Base-by-base conservation (phyloP, 2,329 filamentous ascomycete genomes). In the Xylariaceae sp. region DNA sequence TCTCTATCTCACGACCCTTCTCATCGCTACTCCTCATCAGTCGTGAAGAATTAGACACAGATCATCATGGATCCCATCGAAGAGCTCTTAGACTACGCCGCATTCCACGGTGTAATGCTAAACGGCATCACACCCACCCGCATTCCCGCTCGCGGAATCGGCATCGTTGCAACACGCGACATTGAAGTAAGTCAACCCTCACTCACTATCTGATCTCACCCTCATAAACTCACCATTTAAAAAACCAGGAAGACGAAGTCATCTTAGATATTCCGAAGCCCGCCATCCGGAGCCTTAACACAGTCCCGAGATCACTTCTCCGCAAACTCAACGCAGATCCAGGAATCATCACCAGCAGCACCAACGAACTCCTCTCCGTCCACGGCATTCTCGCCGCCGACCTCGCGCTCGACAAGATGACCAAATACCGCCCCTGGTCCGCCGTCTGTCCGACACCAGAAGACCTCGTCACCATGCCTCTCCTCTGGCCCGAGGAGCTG, bases 131-230 rank as follows among this genome's bases (percentile, higher is more conserved):
- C 78, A 2, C 86, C 90, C 4, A 80, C 84, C 47, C 78, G 77
- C 45, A 85, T 96, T 13, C 82, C 86, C 4, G 88, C 86, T 1
- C 81, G 88, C 57, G 92, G 92, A 34, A 82, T 94, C 56, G 92
- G 92, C 23, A 23, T 51, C 10, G 2, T 51, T 2, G 49, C 49
- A 35, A 15, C 49, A 15, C 34, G 49, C n/a, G 49, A 51, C 5
- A 50, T 51, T 30, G 13, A 52, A n/a, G 35, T 52, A 41, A 52
- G 80, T 86, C 1, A 83, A 83, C 85, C 60, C 76, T 92, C 7
- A 80, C 83, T 3, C 76, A 87, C 35, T 58, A 47, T 7, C 44
- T 18, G 17, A 13, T 30, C 23, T 11, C 49, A 35, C 13, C 10
- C 13, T 7, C 23, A 34, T 34, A 10, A 18, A 17, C 15, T 8